These are phyloP conservation scores for Cordyceps tenuipes DNA, from an alignment of 2,329 filamentous ascomycete genomes.

Conservation along the genomic window DNA sequence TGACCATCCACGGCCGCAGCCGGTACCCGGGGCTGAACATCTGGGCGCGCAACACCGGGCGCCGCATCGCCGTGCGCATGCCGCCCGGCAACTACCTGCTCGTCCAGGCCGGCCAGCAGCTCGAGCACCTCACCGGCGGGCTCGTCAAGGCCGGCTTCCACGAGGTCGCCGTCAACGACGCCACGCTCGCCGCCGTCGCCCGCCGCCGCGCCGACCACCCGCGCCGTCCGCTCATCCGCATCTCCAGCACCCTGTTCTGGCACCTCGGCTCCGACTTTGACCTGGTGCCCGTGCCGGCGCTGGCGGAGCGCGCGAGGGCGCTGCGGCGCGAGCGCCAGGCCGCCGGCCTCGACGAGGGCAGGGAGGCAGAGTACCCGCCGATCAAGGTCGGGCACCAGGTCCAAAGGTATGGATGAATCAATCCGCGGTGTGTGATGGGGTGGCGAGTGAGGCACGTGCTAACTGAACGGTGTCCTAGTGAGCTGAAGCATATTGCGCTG, in stretches of 20 bases:
- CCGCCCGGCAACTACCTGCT: constrained; percentile 49
- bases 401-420: constrained; percentile 43
- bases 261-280: constrained; percentile 50
- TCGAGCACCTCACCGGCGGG: constrained; percentile 53
- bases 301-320: constrained; percentile 35
- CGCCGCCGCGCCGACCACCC: constrained; percentile 33
- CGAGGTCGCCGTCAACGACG: constrained; percentile 51
- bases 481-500: constrained; percentile 45
- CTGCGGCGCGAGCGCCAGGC: constrained; percentile 39
- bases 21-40: constrained; percentile 54
- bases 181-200: constrained; percentile 40
- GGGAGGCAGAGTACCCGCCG: constrained; percentile 36
- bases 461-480: constrained; percentile 23
- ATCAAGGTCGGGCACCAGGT: constrained; percentile 55
- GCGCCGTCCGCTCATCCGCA: constrained; percentile 44
- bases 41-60: constrained; percentile 55
- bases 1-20: constrained; percentile 56
- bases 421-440: too few species aligned
- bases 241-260: constrained; percentile 55
- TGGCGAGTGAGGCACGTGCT: not conserved
- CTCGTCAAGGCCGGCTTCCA: constrained; percentile 55
- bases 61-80: constrained; percentile 50
- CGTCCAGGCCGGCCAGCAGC: constrained; percentile 55
- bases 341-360: constrained; percentile 46
- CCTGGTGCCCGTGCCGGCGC: constrained; percentile 40